phyloP scores from a whole-genome alignment of 306 rosid species.

The Vigna hirtella region DNA sequence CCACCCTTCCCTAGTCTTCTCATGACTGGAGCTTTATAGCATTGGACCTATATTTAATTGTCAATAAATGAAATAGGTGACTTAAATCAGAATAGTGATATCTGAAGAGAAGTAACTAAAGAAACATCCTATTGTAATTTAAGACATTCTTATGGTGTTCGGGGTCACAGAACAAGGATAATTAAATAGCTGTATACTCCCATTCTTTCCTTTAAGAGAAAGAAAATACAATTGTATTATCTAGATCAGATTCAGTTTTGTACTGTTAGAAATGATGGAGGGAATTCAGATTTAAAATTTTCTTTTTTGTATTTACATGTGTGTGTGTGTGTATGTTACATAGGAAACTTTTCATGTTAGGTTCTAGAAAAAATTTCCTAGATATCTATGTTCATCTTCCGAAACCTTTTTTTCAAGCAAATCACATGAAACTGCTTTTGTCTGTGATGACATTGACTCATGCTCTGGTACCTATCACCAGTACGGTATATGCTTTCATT shows the following conservation, averaged over 20 bases:
- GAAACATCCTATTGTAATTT: too few relatives aligned
- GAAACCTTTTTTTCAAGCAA: conserved; percentile 1
- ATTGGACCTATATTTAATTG: too few relatives aligned
- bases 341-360: neutral
- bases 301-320: neutral
- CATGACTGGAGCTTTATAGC: neutral
- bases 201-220: too few relatives aligned
- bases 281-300: neutral
- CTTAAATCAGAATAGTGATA: too few relatives aligned
- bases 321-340: neutral
- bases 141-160: too few relatives aligned
- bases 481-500: neutral
- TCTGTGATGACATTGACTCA: neutral
- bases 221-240: too few relatives aligned
- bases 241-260: neutral
- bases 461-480: neutral
- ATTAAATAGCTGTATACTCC: too few relatives aligned
- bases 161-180: too few relatives aligned
- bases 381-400: neutral
- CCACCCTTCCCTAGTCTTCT: neutral
- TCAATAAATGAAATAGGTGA: too few relatives aligned
- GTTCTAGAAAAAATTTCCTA: neutral
- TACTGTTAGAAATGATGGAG: conserved; percentile 14
- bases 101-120: too few relatives aligned
- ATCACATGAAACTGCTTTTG: too few relatives aligned